Percentiles rank a stretch among this genome's conserved stretches.
Conservation (phyloP, 2,329 filamentous ascomycete genomes). For the Fusarium pseudoanthophilum region DNA sequence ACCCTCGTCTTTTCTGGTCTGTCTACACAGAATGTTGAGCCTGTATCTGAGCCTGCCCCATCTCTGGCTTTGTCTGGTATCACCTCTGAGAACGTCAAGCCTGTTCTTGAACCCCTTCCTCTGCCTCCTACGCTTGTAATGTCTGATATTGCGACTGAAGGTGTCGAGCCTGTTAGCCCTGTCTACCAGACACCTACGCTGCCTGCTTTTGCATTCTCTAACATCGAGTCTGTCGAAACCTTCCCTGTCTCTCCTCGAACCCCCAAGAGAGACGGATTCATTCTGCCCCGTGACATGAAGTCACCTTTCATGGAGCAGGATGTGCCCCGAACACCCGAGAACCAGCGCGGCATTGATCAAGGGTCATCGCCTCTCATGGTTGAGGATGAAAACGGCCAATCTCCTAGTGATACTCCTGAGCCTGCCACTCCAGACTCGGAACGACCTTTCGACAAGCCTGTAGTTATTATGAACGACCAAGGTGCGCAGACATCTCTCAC, state of each 20-base stretch:
- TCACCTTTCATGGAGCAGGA: slow-evolving; percentile 45
- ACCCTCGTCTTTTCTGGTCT: slow-evolving; percentile 51
- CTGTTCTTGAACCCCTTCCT: slow-evolving; percentile 41
- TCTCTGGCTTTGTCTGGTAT: slow-evolving; percentile 33
- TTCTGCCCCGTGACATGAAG: slow-evolving; percentile 61
- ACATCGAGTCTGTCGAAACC: slow-evolving; percentile 58
- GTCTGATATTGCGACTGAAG: slow-evolving; percentile 51
- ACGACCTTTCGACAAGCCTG: slow-evolving; percentile 62
- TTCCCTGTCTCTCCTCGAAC: slow-evolving; percentile 60
- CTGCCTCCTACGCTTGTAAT: slow-evolving; percentile 48
- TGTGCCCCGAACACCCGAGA: slow-evolving; percentile 54
- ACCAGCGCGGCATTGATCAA: slow-evolving; percentile 56
- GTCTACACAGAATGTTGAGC: slow-evolving; percentile 52
- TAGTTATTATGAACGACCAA: slow-evolving; percentile 69
- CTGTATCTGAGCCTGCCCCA: slow-evolving; percentile 44
- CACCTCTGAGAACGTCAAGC: slow-evolving; percentile 51
- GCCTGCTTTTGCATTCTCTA: slow-evolving; percentile 55
- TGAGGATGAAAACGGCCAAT: slow-evolving; percentile 72
- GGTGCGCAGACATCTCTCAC: slow-evolving; percentile 86
- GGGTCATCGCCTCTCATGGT: slow-evolving; percentile 63
- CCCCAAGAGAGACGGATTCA: slow-evolving; percentile 66
- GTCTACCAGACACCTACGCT: slow-evolving; percentile 35
- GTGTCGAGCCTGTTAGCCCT: slow-evolving; percentile 54
- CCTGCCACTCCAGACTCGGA: slow-evolving; percentile 65
- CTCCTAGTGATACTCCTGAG: slow-evolving; percentile 54